A percentile compares a stretch with the other conserved stretches of the same genome.
Conservation (phyloP, 768 basidiomycete species). For the Auricularia auricula-judae region DNA sequence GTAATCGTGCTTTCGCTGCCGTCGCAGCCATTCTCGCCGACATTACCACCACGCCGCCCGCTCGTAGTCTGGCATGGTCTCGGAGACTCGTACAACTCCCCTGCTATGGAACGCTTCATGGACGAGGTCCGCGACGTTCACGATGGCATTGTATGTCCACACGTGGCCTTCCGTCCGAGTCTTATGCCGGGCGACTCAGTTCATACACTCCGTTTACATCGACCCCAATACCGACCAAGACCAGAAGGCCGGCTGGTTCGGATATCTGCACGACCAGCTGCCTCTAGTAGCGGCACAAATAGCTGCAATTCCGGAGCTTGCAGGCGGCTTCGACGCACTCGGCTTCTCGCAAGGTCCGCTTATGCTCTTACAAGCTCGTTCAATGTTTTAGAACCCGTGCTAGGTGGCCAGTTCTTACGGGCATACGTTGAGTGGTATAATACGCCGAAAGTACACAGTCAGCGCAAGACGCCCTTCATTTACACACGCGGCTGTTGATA, state of each 20-base stretch:
- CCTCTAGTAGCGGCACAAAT: constrained; percentile 55
- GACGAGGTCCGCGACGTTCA: constrained; percentile 48
- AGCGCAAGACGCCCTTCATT: not conserved
- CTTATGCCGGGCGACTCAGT: constrained; percentile 42
- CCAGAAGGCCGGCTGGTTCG: constrained; percentile 67
- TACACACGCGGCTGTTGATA: not conserved
- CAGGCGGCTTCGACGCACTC: constrained; percentile 70
- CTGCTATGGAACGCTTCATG: constrained; percentile 61
- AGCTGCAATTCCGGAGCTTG: constrained; percentile 48
- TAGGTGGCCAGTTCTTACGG: constrained; percentile 79
- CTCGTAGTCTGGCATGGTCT: constrained; percentile 2
- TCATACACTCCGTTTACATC: constrained; percentile 63
- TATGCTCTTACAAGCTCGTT: not conserved
- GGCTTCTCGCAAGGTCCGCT: constrained; percentile 74
- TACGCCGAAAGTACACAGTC: constrained; percentile 51
- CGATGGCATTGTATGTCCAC: constrained; percentile 43
- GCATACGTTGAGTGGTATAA: constrained; percentile 74
- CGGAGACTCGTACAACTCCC: constrained; percentile 68
- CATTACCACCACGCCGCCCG: not conserved
- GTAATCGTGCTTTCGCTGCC: not conserved
- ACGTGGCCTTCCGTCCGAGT: constrained; percentile 37
- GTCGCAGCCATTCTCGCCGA: not conserved
- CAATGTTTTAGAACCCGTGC: not conserved
- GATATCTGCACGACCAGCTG: constrained; percentile 65
- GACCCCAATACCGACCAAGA: constrained; percentile 52